Conservation (phyloP, 1,139 yeast species). For the Yamadazyma songkhlaensis region DNA sequence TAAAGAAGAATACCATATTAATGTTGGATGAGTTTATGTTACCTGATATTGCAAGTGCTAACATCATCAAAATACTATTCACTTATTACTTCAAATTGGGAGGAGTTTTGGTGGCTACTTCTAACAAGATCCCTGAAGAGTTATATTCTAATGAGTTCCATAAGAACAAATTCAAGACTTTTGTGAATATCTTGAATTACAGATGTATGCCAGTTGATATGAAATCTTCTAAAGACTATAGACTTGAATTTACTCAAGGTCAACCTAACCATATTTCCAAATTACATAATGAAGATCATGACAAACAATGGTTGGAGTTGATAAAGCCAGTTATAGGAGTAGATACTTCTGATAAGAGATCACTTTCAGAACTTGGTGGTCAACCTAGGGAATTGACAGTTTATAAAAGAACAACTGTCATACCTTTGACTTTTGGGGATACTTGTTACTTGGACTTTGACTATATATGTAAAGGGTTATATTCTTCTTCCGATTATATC, state of each 20-base stretch:
- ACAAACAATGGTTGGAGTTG: slow-evolving; percentile 35
- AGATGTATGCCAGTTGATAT: slow-evolving; percentile 64
- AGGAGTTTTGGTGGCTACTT: slow-evolving; percentile 71
- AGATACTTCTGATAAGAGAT: slow-evolving; percentile 10
- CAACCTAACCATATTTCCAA: slow-evolving; percentile 31
- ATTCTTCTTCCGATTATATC: slow-evolving; percentile 68
- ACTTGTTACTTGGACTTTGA: slow-evolving; percentile 52
- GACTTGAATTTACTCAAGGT: slow-evolving; percentile 31
- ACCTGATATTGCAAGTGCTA: slow-evolving; percentile 72
- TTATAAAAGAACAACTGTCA: slow-evolving; percentile 50
- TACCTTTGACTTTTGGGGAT: slow-evolving; percentile 44
- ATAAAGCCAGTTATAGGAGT: slow-evolving; percentile 21
- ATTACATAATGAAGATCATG: slow-evolving; percentile 21
- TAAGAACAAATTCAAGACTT: slow-evolving; percentile 53
- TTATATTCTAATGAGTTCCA: slow-evolving; percentile 64
- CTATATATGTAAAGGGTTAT: slow-evolving; percentile 56
- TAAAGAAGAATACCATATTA: slow-evolving; percentile 54
- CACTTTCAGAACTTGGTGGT: slow-evolving; percentile 17
- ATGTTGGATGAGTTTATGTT: slow-evolving; percentile 73
- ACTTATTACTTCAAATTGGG: slow-evolving; percentile 70
- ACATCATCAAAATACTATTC: slow-evolving; percentile 60
- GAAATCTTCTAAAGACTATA: slow-evolving; percentile 56
- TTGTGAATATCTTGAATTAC: slow-evolving; percentile 55
- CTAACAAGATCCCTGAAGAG: slow-evolving; percentile 69
- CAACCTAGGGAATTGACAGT: slow-evolving; percentile 40